These are phyloP conservation scores for Ambrosia artemisiifolia DNA, from an alignment of 129 eudicot genomes.

Conservation along the genomic window DNA sequence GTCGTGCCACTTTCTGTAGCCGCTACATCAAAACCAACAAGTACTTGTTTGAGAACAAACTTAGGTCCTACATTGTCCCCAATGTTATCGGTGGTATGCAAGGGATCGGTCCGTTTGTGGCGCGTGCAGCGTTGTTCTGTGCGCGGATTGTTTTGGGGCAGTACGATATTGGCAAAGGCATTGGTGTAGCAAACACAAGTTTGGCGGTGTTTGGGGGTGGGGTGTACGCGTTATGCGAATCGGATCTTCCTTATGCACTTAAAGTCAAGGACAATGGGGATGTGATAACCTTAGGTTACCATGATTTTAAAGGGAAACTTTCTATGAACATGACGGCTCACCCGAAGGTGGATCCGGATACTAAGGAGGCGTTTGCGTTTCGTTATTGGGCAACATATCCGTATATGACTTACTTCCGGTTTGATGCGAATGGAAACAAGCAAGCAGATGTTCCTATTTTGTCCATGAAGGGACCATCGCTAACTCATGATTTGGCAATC, in stretches of 20 bases:
- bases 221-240: slow-evolving; percentile 26
- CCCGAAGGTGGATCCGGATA: slow-evolving; percentile 15
- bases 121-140: slow-evolving; percentile 7
- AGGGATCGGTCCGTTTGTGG: not conserved
- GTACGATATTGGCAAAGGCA: slow-evolving; percentile 16
- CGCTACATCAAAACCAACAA: slow-evolving; percentile 55
- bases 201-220: slow-evolving; percentile 8
- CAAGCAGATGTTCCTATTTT: slow-evolving; percentile 21
- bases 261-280: slow-evolving; percentile 13
- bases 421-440: slow-evolving; percentile 14
- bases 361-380: slow-evolving; percentile 26
- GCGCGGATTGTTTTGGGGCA: not conserved
- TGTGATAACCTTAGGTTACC: slow-evolving; percentile 9
- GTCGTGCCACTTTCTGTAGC: slow-evolving; percentile 52
- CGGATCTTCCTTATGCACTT: slow-evolving; percentile 27
- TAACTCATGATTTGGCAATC: slow-evolving; percentile 41
- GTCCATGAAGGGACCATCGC: slow-evolving; percentile 26
- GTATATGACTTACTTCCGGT: slow-evolving; percentile 5
- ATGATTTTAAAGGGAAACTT: slow-evolving; percentile 23
- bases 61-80: slow-evolving; percentile 34
- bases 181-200: slow-evolving; percentile 30
- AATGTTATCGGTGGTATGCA: slow-evolving; percentile 39
- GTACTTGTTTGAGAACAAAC: slow-evolving; percentile 33
- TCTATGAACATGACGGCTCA: slow-evolving; percentile 29
- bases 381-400: slow-evolving; percentile 27